Conservation (phyloP, 495 filamentous ascomycete genomes). For the Terfezia boudieri region DNA sequence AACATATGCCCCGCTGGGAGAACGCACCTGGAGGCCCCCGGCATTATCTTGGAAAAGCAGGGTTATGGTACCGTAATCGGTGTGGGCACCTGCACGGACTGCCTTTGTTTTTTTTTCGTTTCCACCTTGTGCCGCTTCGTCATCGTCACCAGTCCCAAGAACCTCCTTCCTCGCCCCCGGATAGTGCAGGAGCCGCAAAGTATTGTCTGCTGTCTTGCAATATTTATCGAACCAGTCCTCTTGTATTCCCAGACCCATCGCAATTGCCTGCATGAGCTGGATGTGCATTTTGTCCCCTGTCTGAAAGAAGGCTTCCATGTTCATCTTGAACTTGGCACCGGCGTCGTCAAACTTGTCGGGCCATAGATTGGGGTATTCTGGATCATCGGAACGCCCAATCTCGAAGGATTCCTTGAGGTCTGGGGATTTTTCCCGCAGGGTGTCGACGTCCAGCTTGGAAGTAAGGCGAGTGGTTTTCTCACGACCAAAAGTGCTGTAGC, state of each 20-base stretch:
- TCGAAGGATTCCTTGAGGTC: constrained; percentile 54
- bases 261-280: constrained; percentile 72
- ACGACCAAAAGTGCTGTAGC: constrained; percentile 39
- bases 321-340: constrained; percentile 40
- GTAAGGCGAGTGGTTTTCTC: constrained; percentile 35
- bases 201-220: constrained; percentile 59
- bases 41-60: constrained; percentile 69
- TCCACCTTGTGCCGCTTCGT: constrained; percentile 7
- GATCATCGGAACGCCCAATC: constrained; percentile 35
- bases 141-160: constrained; percentile 25
- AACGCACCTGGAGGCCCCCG: constrained; percentile 68
- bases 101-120: constrained; percentile 33
- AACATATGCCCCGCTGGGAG: constrained; percentile 53
- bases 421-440: constrained; percentile 27
- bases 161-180: constrained; percentile 43
- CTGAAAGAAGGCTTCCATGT: constrained; percentile 51
- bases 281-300: constrained; percentile 53
- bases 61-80: constrained; percentile 75
- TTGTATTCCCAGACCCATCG: constrained; percentile 55
- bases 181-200: constrained; percentile 72
- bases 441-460: constrained; percentile 24
- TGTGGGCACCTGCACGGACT: constrained; percentile 68
- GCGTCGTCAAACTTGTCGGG: constrained; percentile 40
- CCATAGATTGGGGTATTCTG: constrained; percentile 52
- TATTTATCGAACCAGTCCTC: constrained; percentile 56